phyloP scores from a whole-genome alignment of 2,329 filamentous ascomycete genomes.

The Didymella pinodella region DNA sequence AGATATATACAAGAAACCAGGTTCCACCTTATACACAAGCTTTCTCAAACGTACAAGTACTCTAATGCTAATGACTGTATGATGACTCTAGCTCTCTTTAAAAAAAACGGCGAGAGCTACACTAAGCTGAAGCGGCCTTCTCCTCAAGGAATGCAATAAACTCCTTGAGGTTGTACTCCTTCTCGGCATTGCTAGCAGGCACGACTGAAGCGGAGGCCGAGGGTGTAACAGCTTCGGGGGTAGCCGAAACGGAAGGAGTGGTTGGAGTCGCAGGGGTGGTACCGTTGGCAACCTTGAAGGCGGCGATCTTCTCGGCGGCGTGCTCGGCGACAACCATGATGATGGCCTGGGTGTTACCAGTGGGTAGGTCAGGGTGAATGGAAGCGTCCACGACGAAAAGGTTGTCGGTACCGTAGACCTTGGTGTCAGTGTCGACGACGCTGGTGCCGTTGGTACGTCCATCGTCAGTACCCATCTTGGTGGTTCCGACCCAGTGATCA shows the following conservation, averaged over 20 bases:
- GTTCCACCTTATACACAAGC: neutral
- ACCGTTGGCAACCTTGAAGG: slow-evolving; percentile 37
- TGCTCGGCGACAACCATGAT: slow-evolving; percentile 72
- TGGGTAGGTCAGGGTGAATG: slow-evolving; percentile 71
- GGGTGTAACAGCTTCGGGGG: slow-evolving; percentile 8
- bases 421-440: slow-evolving; percentile 50
- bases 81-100: neutral
- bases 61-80: neutral
- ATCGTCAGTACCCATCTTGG: slow-evolving; percentile 33
- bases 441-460: slow-evolving; percentile 39
- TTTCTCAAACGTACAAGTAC: neutral
- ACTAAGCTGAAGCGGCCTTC: slow-evolving; percentile 5
- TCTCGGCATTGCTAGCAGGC: neutral
- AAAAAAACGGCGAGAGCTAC: no score
- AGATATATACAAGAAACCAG: neutral
- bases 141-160: slow-evolving; percentile 17
- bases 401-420: slow-evolving; percentile 56
- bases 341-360: slow-evolving; percentile 71
- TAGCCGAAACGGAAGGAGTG: slow-evolving; percentile 13
- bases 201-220: neutral
- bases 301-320: slow-evolving; percentile 63
- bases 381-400: slow-evolving; percentile 57
- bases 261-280: slow-evolving; percentile 54
- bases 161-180: slow-evolving; percentile 15
- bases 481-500: slow-evolving; percentile 20